Evolutionary conservation across 768 basidiomycete species (phyloP).

Genomic region (Phaeolepiota aurea): DNA sequence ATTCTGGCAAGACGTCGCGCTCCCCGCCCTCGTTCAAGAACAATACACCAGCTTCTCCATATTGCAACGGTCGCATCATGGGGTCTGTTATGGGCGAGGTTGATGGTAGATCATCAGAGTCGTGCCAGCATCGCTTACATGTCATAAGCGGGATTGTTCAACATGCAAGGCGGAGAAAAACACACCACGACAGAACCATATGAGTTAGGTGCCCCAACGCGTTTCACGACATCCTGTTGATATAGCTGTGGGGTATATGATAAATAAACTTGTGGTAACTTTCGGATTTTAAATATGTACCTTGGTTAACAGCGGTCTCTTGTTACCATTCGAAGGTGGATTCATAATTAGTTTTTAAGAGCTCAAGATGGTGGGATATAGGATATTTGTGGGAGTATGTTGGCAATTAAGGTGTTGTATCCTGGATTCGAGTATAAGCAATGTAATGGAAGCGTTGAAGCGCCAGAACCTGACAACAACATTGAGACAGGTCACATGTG

Average conservation of each 20-base stretch:
- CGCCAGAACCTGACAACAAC: too few relatives aligned
- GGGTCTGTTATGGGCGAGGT: conserved; percentile 44
- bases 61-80: conserved; percentile 63
- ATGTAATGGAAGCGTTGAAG: too few relatives aligned
- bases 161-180: neutral
- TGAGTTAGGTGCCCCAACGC: conserved; percentile 26
- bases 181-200: conserved; percentile 64
- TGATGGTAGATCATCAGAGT: conserved; percentile 62
- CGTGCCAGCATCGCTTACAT: conserved; percentile 81
- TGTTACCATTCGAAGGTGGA: neutral
- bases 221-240: conserved; percentile 58
- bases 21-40: conserved; percentile 42
- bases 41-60: conserved; percentile 79
- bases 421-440: too few relatives aligned
- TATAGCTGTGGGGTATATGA: conserved; percentile 39
- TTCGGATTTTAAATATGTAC: neutral
- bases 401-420: too few relatives aligned
- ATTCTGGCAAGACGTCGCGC: conserved; percentile 68
- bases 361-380: neutral
- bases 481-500: too few relatives aligned
- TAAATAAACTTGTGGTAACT: neutral
- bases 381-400: too few relatives aligned
- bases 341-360: neutral
- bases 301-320: neutral
- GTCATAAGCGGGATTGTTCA: neutral